Percentiles rank a stretch among this genome's conserved stretches.
phyloP scores from a whole-genome alignment of 73 alveolate genomes.

The Effrenium voratum region DNA sequence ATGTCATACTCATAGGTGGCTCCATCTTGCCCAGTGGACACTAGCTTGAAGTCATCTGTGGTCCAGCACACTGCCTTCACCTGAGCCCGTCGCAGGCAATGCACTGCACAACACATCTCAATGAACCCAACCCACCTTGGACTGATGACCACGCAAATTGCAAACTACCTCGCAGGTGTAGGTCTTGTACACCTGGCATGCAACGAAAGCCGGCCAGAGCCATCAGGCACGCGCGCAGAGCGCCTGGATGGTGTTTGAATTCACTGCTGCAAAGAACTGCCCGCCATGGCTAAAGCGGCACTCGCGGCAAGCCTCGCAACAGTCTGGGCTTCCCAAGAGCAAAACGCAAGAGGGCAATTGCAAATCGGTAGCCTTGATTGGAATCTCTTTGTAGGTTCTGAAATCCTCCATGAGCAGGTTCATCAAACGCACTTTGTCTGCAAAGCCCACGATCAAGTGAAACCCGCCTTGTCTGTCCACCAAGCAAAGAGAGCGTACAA shows the following conservation, averaged over 20 bases:
- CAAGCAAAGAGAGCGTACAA: no score
- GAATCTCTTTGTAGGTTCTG: conserved; percentile 98
- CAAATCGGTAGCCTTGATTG: conserved; percentile 96
- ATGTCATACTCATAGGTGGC: conserved; percentile 95
- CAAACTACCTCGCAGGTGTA: conserved; percentile 93
- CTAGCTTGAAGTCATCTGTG: conserved; percentile 98
- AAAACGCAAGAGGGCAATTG: neutral
- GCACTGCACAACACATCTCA: neutral
- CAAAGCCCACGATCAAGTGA: conserved; percentile 98
- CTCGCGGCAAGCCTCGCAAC: conserved; percentile 96
- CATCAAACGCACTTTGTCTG: conserved; percentile 99
- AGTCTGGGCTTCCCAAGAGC: neutral
- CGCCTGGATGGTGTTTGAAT: conserved; percentile 97
- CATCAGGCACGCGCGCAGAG: no score
- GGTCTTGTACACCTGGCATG: conserved; percentile 74
- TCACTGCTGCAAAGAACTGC: conserved; percentile 98
- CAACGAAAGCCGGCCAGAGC: no score
- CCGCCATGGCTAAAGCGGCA: conserved; percentile 99
- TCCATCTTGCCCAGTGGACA: conserved; percentile 98
- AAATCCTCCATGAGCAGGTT: conserved; percentile 96
- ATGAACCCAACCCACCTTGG: conserved; percentile 24
- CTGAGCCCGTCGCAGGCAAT: neutral
- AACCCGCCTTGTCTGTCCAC: conserved; percentile 95
- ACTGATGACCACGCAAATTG: conserved; percentile 88
- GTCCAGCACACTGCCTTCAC: conserved; percentile 98